Percentiles rank a stretch among this genome's conserved stretches.
Conservation (phyloP, 2,329 filamentous ascomycete species). For the Alternaria sp. region DNA sequence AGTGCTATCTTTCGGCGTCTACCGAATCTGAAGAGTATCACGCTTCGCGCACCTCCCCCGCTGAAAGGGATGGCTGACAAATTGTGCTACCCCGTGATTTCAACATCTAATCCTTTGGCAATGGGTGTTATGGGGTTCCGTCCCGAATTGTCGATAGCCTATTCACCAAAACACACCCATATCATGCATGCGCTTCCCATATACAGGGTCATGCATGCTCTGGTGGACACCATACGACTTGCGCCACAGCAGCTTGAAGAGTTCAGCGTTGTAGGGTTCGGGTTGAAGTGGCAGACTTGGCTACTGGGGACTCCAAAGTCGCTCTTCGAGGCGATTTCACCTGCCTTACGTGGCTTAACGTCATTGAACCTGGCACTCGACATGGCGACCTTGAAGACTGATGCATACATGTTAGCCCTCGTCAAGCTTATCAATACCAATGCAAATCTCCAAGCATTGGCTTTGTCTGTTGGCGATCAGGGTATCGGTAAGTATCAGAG, state of each 20-base stretch:
- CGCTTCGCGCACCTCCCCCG: neutral
- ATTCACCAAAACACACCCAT: neutral
- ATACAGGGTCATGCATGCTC: neutral
- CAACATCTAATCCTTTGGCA: neutral
- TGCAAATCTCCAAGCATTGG: neutral
- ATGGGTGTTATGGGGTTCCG: neutral
- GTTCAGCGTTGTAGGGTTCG: neutral
- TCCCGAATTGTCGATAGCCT: too few relatives aligned
- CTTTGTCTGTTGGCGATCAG: neutral
- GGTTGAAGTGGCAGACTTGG: neutral
- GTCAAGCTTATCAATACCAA: neutral
- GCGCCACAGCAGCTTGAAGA: neutral
- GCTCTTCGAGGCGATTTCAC: neutral
- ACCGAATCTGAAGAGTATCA: neutral
- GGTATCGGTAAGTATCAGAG: neutral
- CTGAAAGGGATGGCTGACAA: neutral
- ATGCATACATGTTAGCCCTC: neutral
- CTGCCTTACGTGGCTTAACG: neutral
- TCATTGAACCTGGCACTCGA: constrained; percentile 7
- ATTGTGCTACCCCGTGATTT: too few relatives aligned
- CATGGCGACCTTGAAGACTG: neutral
- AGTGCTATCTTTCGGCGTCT: neutral
- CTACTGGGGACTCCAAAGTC: neutral
- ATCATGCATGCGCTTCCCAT: neutral
- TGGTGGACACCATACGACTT: neutral